A percentile compares a stretch with the other conserved stretches of the same genome.
These are phyloP conservation scores for Gossypium schwendimanii DNA, from an alignment of 441 rosid species.

Conservation along the genomic window DNA sequence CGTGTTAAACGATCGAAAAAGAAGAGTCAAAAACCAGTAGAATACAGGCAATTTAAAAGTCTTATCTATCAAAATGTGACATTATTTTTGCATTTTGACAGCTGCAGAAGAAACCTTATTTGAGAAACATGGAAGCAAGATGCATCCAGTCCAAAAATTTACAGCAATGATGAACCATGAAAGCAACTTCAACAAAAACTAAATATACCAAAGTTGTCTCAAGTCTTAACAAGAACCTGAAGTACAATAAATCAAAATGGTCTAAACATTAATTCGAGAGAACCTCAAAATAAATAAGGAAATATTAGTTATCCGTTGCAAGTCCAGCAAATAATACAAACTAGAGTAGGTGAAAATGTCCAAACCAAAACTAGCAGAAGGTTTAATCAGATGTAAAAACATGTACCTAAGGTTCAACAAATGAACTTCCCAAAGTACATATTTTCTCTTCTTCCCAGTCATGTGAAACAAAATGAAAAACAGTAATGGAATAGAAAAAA, in stretches of 20 bases:
- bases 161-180: background rate
- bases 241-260: background rate
- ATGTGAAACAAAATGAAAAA: background rate
- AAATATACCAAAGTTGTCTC: background rate
- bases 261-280: background rate
- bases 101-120: background rate
- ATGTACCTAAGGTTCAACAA: background rate
- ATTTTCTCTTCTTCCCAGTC: background rate
- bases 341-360: background rate
- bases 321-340: background rate
- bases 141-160: background rate
- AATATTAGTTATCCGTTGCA: background rate
- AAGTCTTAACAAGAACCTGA: background rate
- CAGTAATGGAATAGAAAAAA: background rate
- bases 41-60: background rate
- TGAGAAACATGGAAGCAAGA: background rate
- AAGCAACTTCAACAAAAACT: background rate
- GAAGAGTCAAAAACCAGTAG: background rate
- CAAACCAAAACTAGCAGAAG: background rate
- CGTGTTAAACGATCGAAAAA: background rate
- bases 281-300: background rate
- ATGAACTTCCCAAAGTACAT: background rate
- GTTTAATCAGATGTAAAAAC: background rate
- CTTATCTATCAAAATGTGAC: background rate
- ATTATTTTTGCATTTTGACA: background rate